Percentiles rank a stretch among this genome's conserved stretches.
Evolutionary conservation across 371 early-diverging fungal genomes (phyloP).

Genomic region (Syncephalastrum sp.): DNA sequence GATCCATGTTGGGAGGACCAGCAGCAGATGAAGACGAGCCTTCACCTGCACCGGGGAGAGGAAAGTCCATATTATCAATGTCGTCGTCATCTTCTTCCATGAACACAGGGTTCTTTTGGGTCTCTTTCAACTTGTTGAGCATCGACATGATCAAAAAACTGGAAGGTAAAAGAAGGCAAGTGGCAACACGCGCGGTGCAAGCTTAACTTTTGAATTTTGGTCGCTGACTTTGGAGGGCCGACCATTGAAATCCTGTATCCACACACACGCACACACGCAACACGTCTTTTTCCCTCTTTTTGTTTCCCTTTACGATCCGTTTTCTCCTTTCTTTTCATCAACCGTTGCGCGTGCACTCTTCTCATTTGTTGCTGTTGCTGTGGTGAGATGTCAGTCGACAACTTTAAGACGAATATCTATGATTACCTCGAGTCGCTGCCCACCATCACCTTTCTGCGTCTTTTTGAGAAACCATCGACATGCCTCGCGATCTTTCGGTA

Average conservation of each 20-base stretch:
- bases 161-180: not conserved
- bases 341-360: too few species aligned
- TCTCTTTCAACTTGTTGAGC: constrained; percentile 45
- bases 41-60: constrained; percentile 45
- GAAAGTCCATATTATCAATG: constrained; percentile 71
- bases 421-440: constrained; percentile 85
- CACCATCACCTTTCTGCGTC: constrained; percentile 65
- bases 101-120: constrained; percentile 38
- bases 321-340: too few species aligned
- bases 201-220: too few species aligned
- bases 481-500: constrained; percentile 92
- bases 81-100: constrained; percentile 53
- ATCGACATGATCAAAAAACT: constrained; percentile 28
- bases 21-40: constrained; percentile 7
- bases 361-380: too few species aligned
- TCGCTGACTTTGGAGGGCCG: too few species aligned
- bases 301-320: too few species aligned
- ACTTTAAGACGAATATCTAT: constrained; percentile 68
- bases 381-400: constrained; percentile 43
- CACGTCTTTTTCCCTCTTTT: too few species aligned
- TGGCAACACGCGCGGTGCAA: too few species aligned
- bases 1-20: constrained; percentile 34
- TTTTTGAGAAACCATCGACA: constrained; percentile 89
- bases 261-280: too few species aligned
- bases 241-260: too few species aligned